Conservation (phyloP, 768 basidiomycete species). For the Agrocybe chaxingu region DNA sequence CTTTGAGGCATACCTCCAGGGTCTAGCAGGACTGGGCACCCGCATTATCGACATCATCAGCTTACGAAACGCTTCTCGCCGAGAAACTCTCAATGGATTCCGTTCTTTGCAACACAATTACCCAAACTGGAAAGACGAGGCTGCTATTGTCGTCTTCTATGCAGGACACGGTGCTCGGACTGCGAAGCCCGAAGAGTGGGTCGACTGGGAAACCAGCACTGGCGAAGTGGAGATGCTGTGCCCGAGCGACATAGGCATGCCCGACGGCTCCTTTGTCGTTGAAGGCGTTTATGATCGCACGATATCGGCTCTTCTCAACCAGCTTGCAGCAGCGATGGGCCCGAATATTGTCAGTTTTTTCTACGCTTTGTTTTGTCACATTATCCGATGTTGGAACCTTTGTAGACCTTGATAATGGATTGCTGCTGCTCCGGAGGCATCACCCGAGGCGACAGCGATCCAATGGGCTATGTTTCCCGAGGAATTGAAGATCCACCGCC, state of each 20-base stretch:
- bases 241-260: slow-evolving; percentile 5
- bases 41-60: not conserved
- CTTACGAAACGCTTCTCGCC: slow-evolving; percentile 9
- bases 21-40: no score
- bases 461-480: not conserved
- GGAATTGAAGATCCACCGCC: not conserved
- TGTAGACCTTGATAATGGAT: slow-evolving; percentile 16
- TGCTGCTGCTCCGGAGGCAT: slow-evolving; percentile 14
- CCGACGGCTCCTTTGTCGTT: not conserved
- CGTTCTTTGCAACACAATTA: slow-evolving; percentile 1
- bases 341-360: slow-evolving; percentile 13
- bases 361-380: not conserved
- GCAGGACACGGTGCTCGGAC: slow-evolving; percentile 11
- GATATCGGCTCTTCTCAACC: slow-evolving; percentile 7
- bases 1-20: no score
- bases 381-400: not conserved
- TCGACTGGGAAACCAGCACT: not conserved
- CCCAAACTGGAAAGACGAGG: slow-evolving; percentile 2
- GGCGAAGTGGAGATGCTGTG: slow-evolving; percentile 1
- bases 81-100: slow-evolving; percentile 7
- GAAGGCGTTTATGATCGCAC: slow-evolving; percentile 12
- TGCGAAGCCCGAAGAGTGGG: not conserved
- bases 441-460: slow-evolving; percentile 3
- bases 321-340: slow-evolving; percentile 10
- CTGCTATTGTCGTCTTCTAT: slow-evolving; percentile 9